Percentiles rank a stretch among this genome's conserved stretches.
Conservation (phyloP, 2,329 filamentous ascomycete species). For the Lasiodiplodia gonubiensis region DNA sequence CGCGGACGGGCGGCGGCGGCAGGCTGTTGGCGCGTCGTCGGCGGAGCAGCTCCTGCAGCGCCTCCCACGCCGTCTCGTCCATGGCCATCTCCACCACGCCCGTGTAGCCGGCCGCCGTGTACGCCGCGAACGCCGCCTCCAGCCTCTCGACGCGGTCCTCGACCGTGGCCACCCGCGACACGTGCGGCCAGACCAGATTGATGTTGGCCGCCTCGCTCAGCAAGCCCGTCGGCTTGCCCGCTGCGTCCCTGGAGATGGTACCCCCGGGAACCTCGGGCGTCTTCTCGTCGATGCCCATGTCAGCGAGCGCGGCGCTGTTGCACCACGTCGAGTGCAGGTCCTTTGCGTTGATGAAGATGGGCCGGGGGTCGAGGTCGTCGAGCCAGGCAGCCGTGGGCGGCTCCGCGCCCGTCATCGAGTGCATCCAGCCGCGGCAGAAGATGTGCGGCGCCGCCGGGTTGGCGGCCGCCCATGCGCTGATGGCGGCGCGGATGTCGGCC, state of each 20-base stretch:
- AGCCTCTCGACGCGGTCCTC: conserved; percentile 57
- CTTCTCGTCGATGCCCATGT: conserved; percentile 56
- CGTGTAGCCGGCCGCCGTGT: conserved; percentile 59
- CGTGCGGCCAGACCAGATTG: conserved; percentile 60
- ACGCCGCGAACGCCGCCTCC: conserved; percentile 54
- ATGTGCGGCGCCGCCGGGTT: conserved; percentile 57
- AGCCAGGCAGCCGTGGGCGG: conserved; percentile 56
- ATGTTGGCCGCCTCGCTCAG: conserved; percentile 61
- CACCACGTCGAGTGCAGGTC: conserved; percentile 64
- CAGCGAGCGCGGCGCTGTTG: conserved; percentile 58
- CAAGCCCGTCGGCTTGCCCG: conserved; percentile 57
- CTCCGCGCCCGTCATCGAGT: conserved; percentile 59
- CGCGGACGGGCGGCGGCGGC: conserved; percentile 48
- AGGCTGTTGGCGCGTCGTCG: conserved; percentile 37
- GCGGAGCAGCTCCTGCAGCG: conserved; percentile 40
- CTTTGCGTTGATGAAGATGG: conserved; percentile 63
- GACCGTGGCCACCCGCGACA: conserved; percentile 56
- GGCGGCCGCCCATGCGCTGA: conserved; percentile 53
- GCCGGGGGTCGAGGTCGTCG: conserved; percentile 58
- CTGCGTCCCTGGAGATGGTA: conserved; percentile 56
- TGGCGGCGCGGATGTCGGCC: conserved; percentile 55
- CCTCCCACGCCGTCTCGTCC: conserved; percentile 62
- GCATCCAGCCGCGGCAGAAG: conserved; percentile 62
- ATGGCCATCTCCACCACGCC: conserved; percentile 65
- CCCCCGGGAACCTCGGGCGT: conserved; percentile 57